Base-by-base conservation (phyloP, 495 filamentous ascomycete species). In the Penicillium goetzii region DNA sequence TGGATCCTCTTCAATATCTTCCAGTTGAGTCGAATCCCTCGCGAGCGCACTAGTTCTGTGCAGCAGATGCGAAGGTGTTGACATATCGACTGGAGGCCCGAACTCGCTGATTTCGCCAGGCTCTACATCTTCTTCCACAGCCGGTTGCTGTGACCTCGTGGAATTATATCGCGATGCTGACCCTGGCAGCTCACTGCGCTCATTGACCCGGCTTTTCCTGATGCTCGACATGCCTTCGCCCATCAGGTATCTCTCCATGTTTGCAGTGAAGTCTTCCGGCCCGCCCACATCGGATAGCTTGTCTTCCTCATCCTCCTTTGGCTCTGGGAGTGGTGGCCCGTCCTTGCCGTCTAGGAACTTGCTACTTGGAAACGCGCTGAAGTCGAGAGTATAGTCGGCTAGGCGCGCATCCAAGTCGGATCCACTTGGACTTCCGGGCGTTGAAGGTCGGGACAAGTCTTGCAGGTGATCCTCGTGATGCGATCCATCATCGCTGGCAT, bases 251-350 rank as follows among this genome's bases (percentile, higher is more conserved):
- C 76, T 76, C 47, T 82, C 81, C 62, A 85, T 57, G 54, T 84
- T 81, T 28, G 78, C 68, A 0, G 83, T 85, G 36, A 85, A 85
- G 61, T 85, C 83, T 36, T 81, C 80, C 1, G 83, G 83, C 0
- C 83, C 83, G 7, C 80, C 81, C 25, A 82, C 78, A 58, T 82
- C 81, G 8, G 80, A 82, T 11, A 77, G 58, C 9, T 72, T 65
- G 14, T 77, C 71, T 12, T 80, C 75, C 17, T 68, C 65, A 0
- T 64, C 65, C 9, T 73, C 58, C 14, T 72, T 69, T 30, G 69
- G 60, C 6, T 80, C 76, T 3, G 66, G 71, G 7, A 76, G 62
- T 14, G 62, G 59, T 1, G 67, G 63, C 1, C 72, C 73, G n/a
- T 78, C 75, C 32, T 70, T 54, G 2, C 69, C 74, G 28, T 76